Percentiles rank a stretch among this genome's conserved stretches.
phyloP scores from a whole-genome alignment of 495 filamentous ascomycete genomes.

The Penicillium soppii region DNA sequence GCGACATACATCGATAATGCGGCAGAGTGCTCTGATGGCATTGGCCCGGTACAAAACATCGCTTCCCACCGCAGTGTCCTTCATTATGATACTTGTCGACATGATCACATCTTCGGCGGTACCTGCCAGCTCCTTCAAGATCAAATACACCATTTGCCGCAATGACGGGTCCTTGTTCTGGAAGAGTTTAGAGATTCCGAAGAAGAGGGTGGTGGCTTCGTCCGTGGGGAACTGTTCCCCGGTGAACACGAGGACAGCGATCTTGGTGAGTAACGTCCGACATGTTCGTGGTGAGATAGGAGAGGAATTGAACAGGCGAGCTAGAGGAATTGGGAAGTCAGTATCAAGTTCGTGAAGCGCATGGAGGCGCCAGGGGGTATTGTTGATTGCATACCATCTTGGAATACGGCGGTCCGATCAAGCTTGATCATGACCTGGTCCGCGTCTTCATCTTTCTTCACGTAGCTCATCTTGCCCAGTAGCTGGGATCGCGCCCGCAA shows the following conservation, averaged over 20 bases:
- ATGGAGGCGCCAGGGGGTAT: constrained; percentile 20
- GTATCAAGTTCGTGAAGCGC: constrained; percentile 15
- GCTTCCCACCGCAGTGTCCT: constrained; percentile 93
- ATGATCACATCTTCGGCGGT: constrained; percentile 99
- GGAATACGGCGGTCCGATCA: constrained; percentile 96
- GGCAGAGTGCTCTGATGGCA: constrained; percentile 92
- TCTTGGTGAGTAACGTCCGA: constrained; percentile 94
- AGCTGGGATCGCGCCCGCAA: constrained; percentile 39
- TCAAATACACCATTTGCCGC: constrained; percentile 98
- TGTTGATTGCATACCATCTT: constrained; percentile 74
- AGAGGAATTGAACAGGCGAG: constrained; percentile 95
- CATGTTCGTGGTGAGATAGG: constrained; percentile 94
- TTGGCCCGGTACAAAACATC: constrained; percentile 96
- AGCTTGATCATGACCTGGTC: constrained; percentile 91
- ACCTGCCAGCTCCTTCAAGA: constrained; percentile 93
- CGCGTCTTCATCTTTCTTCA: constrained; percentile 98
- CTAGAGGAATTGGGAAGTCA: constrained; percentile 47
- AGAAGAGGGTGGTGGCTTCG: constrained; percentile 97
- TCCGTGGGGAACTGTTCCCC: constrained; percentile 95
- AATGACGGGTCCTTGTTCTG: constrained; percentile 98
- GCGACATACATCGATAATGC: constrained; percentile 90
- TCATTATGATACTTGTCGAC: constrained; percentile 99
- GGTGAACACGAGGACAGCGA: constrained; percentile 93
- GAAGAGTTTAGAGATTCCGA: constrained; percentile 99
- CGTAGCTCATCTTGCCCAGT: constrained; percentile 76